Conservation (phyloP, 306 rosid genomes). For the Trifolium subterraneum region DNA sequence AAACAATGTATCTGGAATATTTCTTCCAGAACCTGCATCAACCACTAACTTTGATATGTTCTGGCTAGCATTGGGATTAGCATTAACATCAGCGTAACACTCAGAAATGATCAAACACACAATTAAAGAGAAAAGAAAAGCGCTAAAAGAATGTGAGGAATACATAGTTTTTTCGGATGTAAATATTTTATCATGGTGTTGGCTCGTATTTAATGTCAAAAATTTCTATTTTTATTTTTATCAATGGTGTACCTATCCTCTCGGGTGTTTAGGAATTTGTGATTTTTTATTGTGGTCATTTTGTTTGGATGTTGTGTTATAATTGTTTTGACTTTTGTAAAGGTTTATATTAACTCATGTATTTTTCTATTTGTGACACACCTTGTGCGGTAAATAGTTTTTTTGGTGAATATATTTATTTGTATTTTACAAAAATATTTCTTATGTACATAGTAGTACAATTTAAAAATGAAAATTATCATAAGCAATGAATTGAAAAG, state of each 20-base stretch:
- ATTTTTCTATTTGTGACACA: background rate
- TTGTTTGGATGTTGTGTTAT: background rate
- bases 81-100: conserved; percentile 19
- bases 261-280: no score
- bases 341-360: no score
- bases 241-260: no score
- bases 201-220: no score
- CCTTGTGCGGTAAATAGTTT: no score
- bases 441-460: no score
- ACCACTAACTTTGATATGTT: conserved; percentile 43
- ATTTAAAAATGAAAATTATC: no score
- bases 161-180: background rate
- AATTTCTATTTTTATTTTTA: no score
- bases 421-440: no score
- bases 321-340: background rate
- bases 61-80: conserved; percentile 13
- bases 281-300: background rate
- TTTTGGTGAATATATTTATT: no score
- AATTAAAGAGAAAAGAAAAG: background rate
- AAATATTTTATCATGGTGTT: no score
- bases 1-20: conserved; percentile 62
- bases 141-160: background rate
- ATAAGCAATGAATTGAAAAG: no score
- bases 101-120: background rate
- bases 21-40: conserved; percentile 53